Base-by-base conservation (phyloP, 2,329 filamentous ascomycete genomes). In the Cladosporium cucumerinum region DNA sequence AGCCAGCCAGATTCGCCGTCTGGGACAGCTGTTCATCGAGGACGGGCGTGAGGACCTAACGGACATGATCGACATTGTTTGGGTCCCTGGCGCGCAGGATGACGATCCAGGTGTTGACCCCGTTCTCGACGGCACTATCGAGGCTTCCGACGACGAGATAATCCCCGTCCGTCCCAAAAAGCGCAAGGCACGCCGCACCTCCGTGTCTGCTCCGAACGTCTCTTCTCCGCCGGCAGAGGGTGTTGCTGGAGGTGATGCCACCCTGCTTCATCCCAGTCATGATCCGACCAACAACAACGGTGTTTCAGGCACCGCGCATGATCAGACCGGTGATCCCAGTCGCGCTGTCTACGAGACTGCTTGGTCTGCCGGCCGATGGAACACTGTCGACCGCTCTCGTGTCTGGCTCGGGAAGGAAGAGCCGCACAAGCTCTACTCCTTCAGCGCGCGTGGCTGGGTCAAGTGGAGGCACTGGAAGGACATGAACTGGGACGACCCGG, bases 301-400 rank as follows among this genome's bases (percentile, higher is more conserved):
- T 1, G 7, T 11, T 7, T 49, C 14, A 5, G 60, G 60, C 26
- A 36, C 34, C 6, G n/a, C 23, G 25, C 34, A 62, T 12, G 60
- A 62, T 30, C 60, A 62, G 49, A 62, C 60, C 2, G 60, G 60
- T 8, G 34, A 34, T 26, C 12, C 18, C 21, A 5, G 11, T 28
- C 39, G 39, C 39, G 60, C 49, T 11, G 46, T 30, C 1, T 62
- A 62, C 48, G 32, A 39, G 21, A 62, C 60, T 25, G 18, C 10
- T 11, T 32, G n/a, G 23, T 18, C 46, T n/a, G 30, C n/a, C 23
- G 49, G 48, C 32, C 21, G 34, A 4, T 30, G 14, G 14, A 54
- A 46, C 34, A 62, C 60, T n/a, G n/a, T 62, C 23, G 60, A 62
- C 34, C 60, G 60, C 34, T 62, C 60, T 30, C 60, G 60, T 16